Evolutionary conservation across 208 protist genomes (phyloP).

Genomic region (Wallacemonas sp.): DNA sequence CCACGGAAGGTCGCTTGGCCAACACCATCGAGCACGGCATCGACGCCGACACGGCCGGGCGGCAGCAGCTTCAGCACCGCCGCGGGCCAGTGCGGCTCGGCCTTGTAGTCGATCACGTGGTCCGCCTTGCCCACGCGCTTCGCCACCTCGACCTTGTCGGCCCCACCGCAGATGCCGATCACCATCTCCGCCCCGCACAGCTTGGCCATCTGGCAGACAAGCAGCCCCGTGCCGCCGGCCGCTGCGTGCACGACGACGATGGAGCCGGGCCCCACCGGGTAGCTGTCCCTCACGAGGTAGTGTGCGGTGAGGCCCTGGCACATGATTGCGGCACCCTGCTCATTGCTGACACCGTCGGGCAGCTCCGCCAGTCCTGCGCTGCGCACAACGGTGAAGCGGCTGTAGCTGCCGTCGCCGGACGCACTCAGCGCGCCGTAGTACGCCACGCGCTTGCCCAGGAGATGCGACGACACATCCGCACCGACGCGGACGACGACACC

Average conservation of each 20-base stretch:
- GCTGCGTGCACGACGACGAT: conserved; percentile 87
- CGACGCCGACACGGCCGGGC: conserved; percentile 38
- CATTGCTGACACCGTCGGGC: conserved; percentile 51
- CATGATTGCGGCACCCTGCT: conserved; percentile 56
- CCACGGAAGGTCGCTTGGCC: conserved; percentile 76
- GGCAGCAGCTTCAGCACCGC: conserved; percentile 56
- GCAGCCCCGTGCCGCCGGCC: conserved; percentile 81
- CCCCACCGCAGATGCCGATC: conserved; percentile 81
- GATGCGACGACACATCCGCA: background rate
- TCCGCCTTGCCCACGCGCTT: conserved; percentile 47
- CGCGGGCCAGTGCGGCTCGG: conserved; percentile 47
- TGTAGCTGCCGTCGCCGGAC: conserved; percentile 57
- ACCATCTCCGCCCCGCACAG: conserved; percentile 78
- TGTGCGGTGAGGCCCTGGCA: conserved; percentile 89
- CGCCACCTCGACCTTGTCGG: conserved; percentile 70
- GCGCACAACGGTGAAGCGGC: conserved; percentile 52
- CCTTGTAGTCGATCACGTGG: conserved; percentile 75
- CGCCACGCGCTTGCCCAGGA: conserved; percentile 69
- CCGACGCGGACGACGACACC: conserved; percentile 61
- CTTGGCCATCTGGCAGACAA: conserved; percentile 93
- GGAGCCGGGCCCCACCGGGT: conserved; percentile 37
- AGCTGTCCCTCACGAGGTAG: conserved; percentile 78
- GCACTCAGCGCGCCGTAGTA: conserved; percentile 49
- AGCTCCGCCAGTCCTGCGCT: conserved; percentile 20
- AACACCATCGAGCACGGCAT: conserved; percentile 92